These are phyloP conservation scores for Suillus clintonianus DNA, from an alignment of 768 basidiomycete species.

Conservation along the genomic window DNA sequence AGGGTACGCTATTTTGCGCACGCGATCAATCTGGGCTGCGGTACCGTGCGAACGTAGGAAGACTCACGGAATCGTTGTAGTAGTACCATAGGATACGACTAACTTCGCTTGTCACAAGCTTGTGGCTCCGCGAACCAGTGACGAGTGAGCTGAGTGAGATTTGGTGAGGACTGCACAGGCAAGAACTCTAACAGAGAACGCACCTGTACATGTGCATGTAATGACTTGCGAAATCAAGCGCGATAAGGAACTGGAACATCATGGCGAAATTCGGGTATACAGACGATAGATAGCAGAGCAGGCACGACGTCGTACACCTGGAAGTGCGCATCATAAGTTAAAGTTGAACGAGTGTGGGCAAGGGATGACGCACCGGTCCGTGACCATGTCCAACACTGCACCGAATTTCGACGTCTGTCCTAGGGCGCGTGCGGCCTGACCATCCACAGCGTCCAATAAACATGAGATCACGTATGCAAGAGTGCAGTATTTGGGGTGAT, in stretches of 20 bases:
- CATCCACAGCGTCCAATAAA: slow-evolving; percentile 93
- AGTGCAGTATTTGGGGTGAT: slow-evolving; percentile 91
- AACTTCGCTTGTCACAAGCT: slow-evolving; percentile 88
- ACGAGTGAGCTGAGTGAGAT: slow-evolving; percentile 72
- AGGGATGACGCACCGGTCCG: slow-evolving; percentile 72
- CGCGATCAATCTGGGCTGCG: not conserved
- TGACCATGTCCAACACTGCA: slow-evolving; percentile 98
- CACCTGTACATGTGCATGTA: slow-evolving; percentile 99
- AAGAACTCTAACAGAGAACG: slow-evolving; percentile 17
- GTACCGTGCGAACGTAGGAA: not conserved
- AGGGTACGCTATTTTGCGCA: slow-evolving; percentile 66
- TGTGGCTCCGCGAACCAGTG: slow-evolving; percentile 92
- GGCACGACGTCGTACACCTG: slow-evolving; percentile 94
- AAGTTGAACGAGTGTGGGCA: not conserved
- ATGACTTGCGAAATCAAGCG: slow-evolving; percentile 96
- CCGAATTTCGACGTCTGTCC: slow-evolving; percentile 96
- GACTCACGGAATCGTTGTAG: slow-evolving; percentile 87
- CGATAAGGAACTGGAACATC: slow-evolving; percentile 91
- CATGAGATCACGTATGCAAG: slow-evolving; percentile 87
- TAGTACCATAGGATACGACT: slow-evolving; percentile 90
- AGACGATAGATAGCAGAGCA: slow-evolving; percentile 90
- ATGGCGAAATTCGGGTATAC: slow-evolving; percentile 87
- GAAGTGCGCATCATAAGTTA: not conserved
- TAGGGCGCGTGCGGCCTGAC: slow-evolving; percentile 84
- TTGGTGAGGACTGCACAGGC: not conserved